A percentile compares a stretch with the other conserved stretches of the same genome.
Conservation (phyloP, 306 rosid species). For the Prunus padus region DNA sequence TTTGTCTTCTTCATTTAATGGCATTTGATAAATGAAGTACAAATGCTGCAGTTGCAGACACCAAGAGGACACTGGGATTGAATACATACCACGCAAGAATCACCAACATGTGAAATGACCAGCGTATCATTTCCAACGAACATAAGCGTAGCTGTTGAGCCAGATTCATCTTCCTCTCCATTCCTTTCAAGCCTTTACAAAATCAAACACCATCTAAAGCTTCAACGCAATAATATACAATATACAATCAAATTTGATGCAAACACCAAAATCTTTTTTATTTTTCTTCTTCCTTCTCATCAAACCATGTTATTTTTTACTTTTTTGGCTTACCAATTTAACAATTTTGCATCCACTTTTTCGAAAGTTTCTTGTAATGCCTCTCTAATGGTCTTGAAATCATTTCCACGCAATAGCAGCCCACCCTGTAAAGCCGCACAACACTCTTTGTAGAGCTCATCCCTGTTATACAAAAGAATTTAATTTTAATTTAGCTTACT, state of each 20-base stretch:
- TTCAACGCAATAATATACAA: conserved; percentile 39
- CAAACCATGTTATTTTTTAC: not conserved
- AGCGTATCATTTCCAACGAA: conserved; percentile 58
- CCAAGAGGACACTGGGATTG: not conserved
- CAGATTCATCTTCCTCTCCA: conserved; percentile 74
- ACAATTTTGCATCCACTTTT: conserved; percentile 59
- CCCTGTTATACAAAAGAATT: conserved; percentile 48
- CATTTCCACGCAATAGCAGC: conserved; percentile 51
- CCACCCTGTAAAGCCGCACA: conserved; percentile 78
- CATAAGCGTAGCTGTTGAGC: conserved; percentile 82
- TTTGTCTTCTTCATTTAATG: not conserved
- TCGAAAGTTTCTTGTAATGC: conserved; percentile 72
- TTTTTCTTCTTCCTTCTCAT: not conserved
- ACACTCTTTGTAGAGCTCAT: conserved; percentile 91
- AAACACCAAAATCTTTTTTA: not conserved
- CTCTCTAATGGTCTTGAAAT: conserved; percentile 55
- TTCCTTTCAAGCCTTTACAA: conserved; percentile 81
- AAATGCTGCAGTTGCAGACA: not conserved
- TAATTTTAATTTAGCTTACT: not conserved
- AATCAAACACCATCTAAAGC: conserved; percentile 60
- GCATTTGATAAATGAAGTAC: not conserved
- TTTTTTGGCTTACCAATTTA: conserved; percentile 56
- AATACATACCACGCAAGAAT: conserved; percentile 77
- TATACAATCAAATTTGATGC: conserved; percentile 34
- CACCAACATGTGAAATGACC: conserved; percentile 84